A percentile compares a stretch with the other conserved stretches of the same genome.
Conservation (phyloP, 2,329 filamentous ascomycete species). For the Raffaelea albimanens region DNA sequence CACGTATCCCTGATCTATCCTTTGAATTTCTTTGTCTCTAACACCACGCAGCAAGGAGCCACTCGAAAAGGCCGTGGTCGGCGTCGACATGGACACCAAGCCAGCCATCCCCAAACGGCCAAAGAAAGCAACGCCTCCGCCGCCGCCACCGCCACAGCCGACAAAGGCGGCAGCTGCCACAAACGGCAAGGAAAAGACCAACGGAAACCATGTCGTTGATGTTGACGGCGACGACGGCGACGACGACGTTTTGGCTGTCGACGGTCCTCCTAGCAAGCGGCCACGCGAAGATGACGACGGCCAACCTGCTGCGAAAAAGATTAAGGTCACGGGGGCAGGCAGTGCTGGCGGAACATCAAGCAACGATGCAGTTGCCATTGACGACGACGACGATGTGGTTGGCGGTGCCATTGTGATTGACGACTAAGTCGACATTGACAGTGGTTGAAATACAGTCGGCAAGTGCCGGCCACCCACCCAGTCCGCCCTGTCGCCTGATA, state of each 20-base stretch:
- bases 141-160: conserved; percentile 16
- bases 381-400: conserved; percentile 32
- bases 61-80: conserved; percentile 45
- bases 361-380: neutral
- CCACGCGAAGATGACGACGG: conserved; percentile 31
- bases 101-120: conserved; percentile 44
- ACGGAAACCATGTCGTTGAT: conserved; percentile 27
- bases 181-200: conserved; percentile 32
- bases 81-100: conserved; percentile 29
- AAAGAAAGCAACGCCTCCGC: conserved; percentile 28
- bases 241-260: conserved; percentile 16
- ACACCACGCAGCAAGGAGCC: conserved; percentile 23
- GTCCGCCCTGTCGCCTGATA: too few species aligned
- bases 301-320: conserved; percentile 35
- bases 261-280: conserved; percentile 34
- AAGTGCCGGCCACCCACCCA: too few species aligned
- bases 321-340: conserved; percentile 25
- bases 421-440: conserved; percentile 18
- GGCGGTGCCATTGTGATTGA: conserved; percentile 59
- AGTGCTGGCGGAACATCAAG: neutral
- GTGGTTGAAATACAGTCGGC: too few species aligned
- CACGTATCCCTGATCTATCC: neutral
- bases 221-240: conserved; percentile 24
- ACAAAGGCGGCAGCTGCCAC: conserved; percentile 28
- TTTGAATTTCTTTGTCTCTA: conserved; percentile 14